Conservation (phyloP, 2,329 filamentous ascomycete species). For the Aspergillus brasiliensis region DNA sequence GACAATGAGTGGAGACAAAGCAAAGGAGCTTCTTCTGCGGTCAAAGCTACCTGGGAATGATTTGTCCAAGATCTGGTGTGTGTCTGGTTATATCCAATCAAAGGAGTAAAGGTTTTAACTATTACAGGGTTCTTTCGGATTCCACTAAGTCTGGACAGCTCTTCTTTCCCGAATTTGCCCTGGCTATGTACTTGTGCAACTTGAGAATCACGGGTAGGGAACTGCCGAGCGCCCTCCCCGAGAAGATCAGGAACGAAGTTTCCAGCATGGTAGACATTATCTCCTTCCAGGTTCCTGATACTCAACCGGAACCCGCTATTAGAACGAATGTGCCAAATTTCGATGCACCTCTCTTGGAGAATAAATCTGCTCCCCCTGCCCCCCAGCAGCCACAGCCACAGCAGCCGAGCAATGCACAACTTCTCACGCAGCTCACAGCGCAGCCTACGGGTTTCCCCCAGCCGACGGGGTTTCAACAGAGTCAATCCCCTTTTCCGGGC, state of each 20-base stretch:
- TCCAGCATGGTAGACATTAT: conserved; percentile 99
- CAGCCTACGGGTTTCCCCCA: conserved; percentile 58
- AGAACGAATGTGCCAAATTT: conserved; percentile 72
- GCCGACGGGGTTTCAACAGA: conserved; percentile 68
- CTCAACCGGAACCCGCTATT: conserved; percentile 56
- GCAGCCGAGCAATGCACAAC: conserved; percentile 69
- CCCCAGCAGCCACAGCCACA: conserved; percentile 68
- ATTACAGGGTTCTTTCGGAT: conserved; percentile 78
- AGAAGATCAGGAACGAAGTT: conserved; percentile 91
- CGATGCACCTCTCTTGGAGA: conserved; percentile 56
- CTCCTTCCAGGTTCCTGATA: conserved; percentile 86
- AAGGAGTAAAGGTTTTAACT: conserved; percentile 7
- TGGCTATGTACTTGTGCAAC: conserved; percentile 99
- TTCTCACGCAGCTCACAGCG: conserved; percentile 59
- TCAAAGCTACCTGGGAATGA: conserved; percentile 86
- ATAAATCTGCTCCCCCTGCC: conserved; percentile 52
- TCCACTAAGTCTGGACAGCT: conserved; percentile 95
- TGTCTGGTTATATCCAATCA: conserved; percentile 6
- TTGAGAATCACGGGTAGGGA: conserved; percentile 84
- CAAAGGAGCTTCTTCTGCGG: conserved; percentile 81
- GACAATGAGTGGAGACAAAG: conserved; percentile 89
- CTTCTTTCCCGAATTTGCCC: conserved; percentile 94
- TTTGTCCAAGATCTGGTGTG: conserved; percentile 88
- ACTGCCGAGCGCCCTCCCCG: conserved; percentile 73
- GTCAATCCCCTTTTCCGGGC: conserved; percentile 51